Evolutionary conservation across 176 grass and related monocot genomes (phyloP).

Genomic region (Avena sativa): DNA sequence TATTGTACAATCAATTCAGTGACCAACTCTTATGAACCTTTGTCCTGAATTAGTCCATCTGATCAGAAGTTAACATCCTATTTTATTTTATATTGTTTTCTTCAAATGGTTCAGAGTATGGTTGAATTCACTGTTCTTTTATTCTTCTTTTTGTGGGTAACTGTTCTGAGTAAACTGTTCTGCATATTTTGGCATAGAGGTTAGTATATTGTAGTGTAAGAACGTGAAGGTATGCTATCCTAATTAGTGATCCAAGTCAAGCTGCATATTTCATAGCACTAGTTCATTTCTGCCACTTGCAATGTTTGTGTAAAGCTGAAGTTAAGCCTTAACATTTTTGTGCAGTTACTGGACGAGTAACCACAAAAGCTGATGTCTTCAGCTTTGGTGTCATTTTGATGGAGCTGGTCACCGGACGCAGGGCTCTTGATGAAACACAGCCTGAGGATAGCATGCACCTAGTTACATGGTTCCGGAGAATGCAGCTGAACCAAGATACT

Average conservation of each 20-base stretch:
- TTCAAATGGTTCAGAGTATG: not conserved
- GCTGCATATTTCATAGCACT: slow-evolving; percentile 25
- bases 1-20: not conserved
- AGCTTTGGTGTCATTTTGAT: slow-evolving; percentile 98
- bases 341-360: slow-evolving; percentile 93
- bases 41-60: slow-evolving; percentile 10
- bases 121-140: not conserved
- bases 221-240: not conserved
- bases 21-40: slow-evolving; percentile 1
- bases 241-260: slow-evolving; percentile 12
- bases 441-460: slow-evolving; percentile 96
- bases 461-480: slow-evolving; percentile 91
- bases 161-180: not conserved
- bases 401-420: slow-evolving; percentile 92
- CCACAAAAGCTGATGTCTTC: slow-evolving; percentile 93
- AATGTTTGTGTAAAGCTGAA: slow-evolving; percentile 15
- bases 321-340: slow-evolving; percentile 3
- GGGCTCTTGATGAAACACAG: slow-evolving; percentile 75
- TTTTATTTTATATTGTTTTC: not conserved
- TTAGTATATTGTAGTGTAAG: not conserved
- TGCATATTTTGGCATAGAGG: not conserved
- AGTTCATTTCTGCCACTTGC: not conserved
- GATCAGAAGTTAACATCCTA: not conserved
- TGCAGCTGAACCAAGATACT: slow-evolving; percentile 81
- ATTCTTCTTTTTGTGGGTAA: too few species aligned